Percentiles rank a stretch among this genome's conserved stretches.
These are phyloP conservation scores for Musa beccarii DNA, from an alignment of 176 grass and related monocot species.

Conservation along the genomic window DNA sequence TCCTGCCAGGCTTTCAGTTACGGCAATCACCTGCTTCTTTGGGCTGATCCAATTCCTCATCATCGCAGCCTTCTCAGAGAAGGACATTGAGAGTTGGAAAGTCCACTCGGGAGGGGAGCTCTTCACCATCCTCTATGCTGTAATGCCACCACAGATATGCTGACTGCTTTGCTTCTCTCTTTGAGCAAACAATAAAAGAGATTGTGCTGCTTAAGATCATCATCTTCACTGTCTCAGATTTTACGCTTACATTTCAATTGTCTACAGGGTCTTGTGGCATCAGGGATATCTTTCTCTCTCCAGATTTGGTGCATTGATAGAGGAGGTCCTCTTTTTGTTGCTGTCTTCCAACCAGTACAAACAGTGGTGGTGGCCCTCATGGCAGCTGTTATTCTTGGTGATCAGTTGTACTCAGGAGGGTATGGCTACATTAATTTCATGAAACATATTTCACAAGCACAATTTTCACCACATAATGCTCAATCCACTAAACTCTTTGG, in stretches of 20 bases:
- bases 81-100: slow-evolving; percentile 47
- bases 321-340: slow-evolving; percentile 79
- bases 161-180: not conserved
- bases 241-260: not conserved
- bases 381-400: slow-evolving; percentile 66
- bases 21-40: slow-evolving; percentile 60
- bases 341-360: slow-evolving; percentile 89
- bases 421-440: slow-evolving; percentile 12
- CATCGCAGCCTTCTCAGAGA: slow-evolving; percentile 48
- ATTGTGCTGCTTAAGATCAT: no score
- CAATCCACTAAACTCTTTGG: not conserved
- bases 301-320: slow-evolving; percentile 98
- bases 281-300: slow-evolving; percentile 61
- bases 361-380: slow-evolving; percentile 86
- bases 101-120: slow-evolving; percentile 56
- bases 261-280: slow-evolving; percentile 56
- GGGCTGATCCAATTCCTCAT: slow-evolving; percentile 57
- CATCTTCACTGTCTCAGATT: no score
- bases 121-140: slow-evolving; percentile 67
- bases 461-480: no score
- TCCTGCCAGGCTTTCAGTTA: slow-evolving; percentile 47
- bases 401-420: slow-evolving; percentile 86
- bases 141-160: slow-evolving; percentile 14
- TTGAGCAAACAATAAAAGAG: not conserved
- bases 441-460: no score